Percentiles rank a stretch among this genome's conserved stretches.
Evolutionary conservation across 1,139 yeast genomes (phyloP).

Genomic region (Saccharomycopsis hybrid): DNA sequence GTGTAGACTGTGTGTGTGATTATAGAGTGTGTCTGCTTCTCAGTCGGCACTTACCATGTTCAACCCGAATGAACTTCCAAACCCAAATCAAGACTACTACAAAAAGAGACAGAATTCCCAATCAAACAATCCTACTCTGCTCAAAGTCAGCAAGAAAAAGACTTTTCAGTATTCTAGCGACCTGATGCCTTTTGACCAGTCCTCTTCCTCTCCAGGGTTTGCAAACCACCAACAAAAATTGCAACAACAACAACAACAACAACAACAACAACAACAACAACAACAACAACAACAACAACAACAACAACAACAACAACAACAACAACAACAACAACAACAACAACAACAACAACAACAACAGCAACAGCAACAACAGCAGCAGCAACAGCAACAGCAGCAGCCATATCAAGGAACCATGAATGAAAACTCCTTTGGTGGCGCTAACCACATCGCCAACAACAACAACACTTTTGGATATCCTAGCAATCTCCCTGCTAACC

Average conservation of each 20-base stretch:
- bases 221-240: too few species aligned
- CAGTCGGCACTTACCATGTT: neutral
- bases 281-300: neutral
- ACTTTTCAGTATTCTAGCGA: too few species aligned
- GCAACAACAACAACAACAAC: too few species aligned
- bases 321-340: slow-evolving; percentile 7
- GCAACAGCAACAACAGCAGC: slow-evolving; percentile 7
- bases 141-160: slow-evolving; percentile 4
- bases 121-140: slow-evolving; percentile 8
- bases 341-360: slow-evolving; percentile 5
- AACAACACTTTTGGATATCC: neutral
- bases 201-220: neutral
- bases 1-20: too few species aligned
- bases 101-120: slow-evolving; percentile 21
- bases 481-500: neutral
- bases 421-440: neutral
- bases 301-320: slow-evolving; percentile 13
- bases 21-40: too few species aligned
- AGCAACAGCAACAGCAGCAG: too few species aligned
- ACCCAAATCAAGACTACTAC: slow-evolving; percentile 7
- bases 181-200: neutral
- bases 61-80: slow-evolving; percentile 6
- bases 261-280: too few species aligned
- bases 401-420: too few species aligned
- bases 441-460: neutral